phyloP scores from a whole-genome alignment of 2,329 filamentous ascomycete genomes.

The Epichloe gansuensis region DNA sequence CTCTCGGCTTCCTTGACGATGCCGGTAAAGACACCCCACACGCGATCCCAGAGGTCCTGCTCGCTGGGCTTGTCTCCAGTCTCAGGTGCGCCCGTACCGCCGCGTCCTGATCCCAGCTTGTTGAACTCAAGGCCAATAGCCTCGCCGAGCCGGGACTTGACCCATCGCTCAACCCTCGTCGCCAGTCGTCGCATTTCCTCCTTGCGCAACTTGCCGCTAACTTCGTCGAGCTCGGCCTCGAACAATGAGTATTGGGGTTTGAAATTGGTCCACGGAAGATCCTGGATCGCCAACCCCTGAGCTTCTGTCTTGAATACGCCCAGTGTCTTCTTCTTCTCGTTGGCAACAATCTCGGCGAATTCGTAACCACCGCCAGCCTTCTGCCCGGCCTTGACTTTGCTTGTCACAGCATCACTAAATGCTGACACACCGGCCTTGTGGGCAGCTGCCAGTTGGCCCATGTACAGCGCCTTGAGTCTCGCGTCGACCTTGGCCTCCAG shows the following conservation, averaged over 20 bases:
- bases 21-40: conserved; percentile 76
- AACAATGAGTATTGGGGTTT: conserved; percentile 68
- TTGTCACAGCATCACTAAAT: conserved; percentile 80
- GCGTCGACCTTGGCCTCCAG: conserved; percentile 77
- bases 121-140: conserved; percentile 91
- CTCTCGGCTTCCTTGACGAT: conserved; percentile 77
- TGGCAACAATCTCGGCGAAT: conserved; percentile 84
- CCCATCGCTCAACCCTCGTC: conserved; percentile 85
- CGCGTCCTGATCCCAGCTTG: conserved; percentile 80
- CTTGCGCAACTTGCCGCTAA: conserved; percentile 71
- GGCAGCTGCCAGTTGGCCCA: conserved; percentile 74
- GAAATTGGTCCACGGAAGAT: conserved; percentile 80
- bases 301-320: conserved; percentile 67
- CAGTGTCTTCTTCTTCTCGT: conserved; percentile 67
- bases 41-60: conserved; percentile 87
- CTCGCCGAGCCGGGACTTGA: conserved; percentile 76
- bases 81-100: conserved; percentile 69
- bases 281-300: conserved; percentile 60
- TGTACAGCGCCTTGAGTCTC: conserved; percentile 78
- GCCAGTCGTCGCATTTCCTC: conserved; percentile 94
- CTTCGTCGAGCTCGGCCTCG: conserved; percentile 82
- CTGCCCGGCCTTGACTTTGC: conserved; percentile 80
- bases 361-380: conserved; percentile 87
- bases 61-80: conserved; percentile 65
- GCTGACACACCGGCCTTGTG: conserved; percentile 77